Evolutionary conservation across 495 filamentous ascomycete genomes (phyloP), one percentile per base, ranked within the genome.

Genomic region (Sporormia fimetaria): DNA sequence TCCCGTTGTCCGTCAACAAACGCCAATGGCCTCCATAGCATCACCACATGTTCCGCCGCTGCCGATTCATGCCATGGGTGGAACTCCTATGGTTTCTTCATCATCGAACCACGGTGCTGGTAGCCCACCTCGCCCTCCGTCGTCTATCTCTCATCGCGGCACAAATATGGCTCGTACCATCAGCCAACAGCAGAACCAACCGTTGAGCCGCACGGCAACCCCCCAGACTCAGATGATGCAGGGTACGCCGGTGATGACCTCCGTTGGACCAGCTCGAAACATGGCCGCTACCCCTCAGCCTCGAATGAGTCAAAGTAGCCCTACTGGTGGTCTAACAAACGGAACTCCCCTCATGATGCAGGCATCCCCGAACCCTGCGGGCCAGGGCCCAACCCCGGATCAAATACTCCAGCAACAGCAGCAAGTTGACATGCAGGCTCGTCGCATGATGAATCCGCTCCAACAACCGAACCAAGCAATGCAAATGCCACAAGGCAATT

Each of bases 211-310:
- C 33, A 78, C 82, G 24, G 80, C 79, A 9, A 95, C 87, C 4
- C 87, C 87, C n/a, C n/a, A n/a, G n/a, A n/a, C n/a, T 4, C 76
- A 83, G 44, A 80, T 92, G 68, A 69, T 73, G 7, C 80, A 78
- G 41, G 72, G 76, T 14, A 92, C 86, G 0, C 87, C 87, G 10
- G 81, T 78, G 42, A 78, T 88, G 68, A 41, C 34, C 11, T 11
- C 23, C 26, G 54, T 47, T 8, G 39, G 54, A 14, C 58, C 53
- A 11, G 12, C 80, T 81, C 47, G 75, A 68, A 36, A 92, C 77
- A 61, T 60, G 51, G 11, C 39, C 12, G 18, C 46, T 8, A 61
- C 57, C 1, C 59, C 58, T 12, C 59, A 59, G 18, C 63, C 63
- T 12, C 55, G 56, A 5, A 50, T 58, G 31, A 47, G 31, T 18